phyloP scores from a whole-genome alignment of 805 yeast species.

The Candida ovalis region DNA sequence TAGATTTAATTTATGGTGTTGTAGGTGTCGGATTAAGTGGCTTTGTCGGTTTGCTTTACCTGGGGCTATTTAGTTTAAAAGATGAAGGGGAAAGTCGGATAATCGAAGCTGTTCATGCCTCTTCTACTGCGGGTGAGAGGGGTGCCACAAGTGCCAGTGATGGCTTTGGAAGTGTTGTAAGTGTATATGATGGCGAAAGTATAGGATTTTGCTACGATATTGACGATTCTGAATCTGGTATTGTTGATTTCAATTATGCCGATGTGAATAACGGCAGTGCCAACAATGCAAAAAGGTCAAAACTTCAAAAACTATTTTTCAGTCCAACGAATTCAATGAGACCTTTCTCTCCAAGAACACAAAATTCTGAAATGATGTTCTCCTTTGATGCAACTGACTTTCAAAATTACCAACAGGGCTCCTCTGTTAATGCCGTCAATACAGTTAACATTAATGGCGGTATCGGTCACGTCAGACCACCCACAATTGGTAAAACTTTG shows the following conservation, averaged over 20 bases:
- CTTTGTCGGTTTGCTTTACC: neutral
- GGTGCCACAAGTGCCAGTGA: neutral
- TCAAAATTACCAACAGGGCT: neutral
- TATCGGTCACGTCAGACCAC: neutral
- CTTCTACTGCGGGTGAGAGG: neutral
- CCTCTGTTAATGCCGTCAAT: neutral
- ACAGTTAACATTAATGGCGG: neutral
- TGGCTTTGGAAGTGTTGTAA: neutral
- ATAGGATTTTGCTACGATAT: neutral
- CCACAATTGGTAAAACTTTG: neutral
- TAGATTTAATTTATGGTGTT: neutral
- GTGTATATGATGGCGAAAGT: neutral
- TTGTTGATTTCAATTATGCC: neutral
- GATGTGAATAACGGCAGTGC: neutral
- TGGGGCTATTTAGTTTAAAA: neutral
- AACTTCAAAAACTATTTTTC: neutral
- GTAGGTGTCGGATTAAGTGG: neutral
- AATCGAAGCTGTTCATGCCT: neutral
- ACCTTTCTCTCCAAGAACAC: conserved; percentile 3
- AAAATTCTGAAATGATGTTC: conserved; percentile 7
- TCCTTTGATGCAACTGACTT: conserved; percentile 2
- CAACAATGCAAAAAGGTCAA: neutral
- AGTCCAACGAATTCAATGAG: neutral
- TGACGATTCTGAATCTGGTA: neutral
- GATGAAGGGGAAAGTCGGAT: neutral